A percentile compares a stretch with the other conserved stretches of the same genome.
These are phyloP conservation scores for Ceratocystis ficicola DNA, from an alignment of 2,329 filamentous ascomycete species.

Conservation along the genomic window DNA sequence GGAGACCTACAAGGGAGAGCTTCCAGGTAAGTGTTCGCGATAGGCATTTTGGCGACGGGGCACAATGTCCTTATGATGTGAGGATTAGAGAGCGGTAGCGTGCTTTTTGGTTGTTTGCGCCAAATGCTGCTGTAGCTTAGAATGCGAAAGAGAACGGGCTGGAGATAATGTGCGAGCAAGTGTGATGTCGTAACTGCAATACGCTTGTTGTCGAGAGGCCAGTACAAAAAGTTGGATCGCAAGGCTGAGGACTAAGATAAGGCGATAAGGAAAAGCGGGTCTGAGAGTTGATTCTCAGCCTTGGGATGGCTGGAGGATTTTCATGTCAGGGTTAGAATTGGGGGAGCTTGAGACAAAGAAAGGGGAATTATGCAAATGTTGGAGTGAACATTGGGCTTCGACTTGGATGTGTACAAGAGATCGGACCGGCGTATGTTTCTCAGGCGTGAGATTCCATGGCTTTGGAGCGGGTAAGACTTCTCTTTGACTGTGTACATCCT, in stretches of 20 bases:
- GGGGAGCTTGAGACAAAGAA: background rate
- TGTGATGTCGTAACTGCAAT: background rate
- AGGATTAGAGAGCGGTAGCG: background rate
- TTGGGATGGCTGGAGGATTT: background rate
- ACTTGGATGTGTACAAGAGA: too few species aligned
- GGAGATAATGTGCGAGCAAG: background rate
- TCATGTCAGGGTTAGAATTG: background rate
- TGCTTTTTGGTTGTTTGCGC: background rate
- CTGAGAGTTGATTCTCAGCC: background rate
- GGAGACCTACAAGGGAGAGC: constrained; percentile 60
- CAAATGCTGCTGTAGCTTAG: background rate
- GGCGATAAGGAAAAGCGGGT: constrained; percentile 1
- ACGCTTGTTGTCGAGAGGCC: too few species aligned
- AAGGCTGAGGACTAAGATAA: constrained; percentile 1
- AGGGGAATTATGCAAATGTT: too few species aligned
- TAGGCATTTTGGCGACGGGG: constrained; percentile 24
- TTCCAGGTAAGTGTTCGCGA: constrained; percentile 47
- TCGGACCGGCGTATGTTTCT: too few species aligned
- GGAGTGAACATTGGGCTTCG: too few species aligned
- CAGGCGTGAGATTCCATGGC: too few species aligned
- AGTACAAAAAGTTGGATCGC: background rate
- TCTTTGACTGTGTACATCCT: too few species aligned
- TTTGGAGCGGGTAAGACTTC: too few species aligned
- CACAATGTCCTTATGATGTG: background rate
- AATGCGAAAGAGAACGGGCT: background rate